Evolutionary conservation across 177 flowering plant species (phyloP).

Genomic region (Vitis hybrid): DNA sequence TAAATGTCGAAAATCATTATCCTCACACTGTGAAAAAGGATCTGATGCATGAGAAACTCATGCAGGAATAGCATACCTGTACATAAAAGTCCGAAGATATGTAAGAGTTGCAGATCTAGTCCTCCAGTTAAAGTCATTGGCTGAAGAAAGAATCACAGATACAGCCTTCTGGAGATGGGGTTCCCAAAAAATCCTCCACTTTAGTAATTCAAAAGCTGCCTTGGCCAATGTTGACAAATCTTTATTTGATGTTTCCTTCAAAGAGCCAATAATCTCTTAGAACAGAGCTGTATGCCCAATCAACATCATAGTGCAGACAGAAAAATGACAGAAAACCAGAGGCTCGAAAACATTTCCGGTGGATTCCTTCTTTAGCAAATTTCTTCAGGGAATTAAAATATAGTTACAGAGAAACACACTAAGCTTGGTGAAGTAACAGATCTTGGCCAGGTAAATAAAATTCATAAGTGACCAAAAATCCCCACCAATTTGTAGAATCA

Average conservation of each 20-base stretch:
- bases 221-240: conserved; percentile 91
- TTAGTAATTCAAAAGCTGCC: conserved; percentile 90
- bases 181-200: conserved; percentile 76
- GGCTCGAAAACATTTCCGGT: too few species aligned
- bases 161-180: conserved; percentile 77
- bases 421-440: too few species aligned
- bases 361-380: too few species aligned
- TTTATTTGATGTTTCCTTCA: conserved; percentile 92
- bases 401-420: too few species aligned
- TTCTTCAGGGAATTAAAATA: too few species aligned
- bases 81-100: conserved; percentile 82
- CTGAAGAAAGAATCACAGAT: conserved; percentile 63
- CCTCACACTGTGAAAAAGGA: background rate
- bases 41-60: background rate
- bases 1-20: background rate
- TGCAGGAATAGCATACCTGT: conserved; percentile 47
- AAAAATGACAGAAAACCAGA: too few species aligned
- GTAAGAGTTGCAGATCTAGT: conserved; percentile 93
- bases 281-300: too few species aligned
- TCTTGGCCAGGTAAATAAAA: too few species aligned
- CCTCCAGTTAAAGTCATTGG: conserved; percentile 84
- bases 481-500: too few species aligned
- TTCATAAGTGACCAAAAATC: too few species aligned
- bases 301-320: too few species aligned
- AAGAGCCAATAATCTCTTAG: conserved; percentile 17